phyloP scores from a whole-genome alignment of 2,329 filamentous ascomycete species.

The Epichloe baconii region DNA sequence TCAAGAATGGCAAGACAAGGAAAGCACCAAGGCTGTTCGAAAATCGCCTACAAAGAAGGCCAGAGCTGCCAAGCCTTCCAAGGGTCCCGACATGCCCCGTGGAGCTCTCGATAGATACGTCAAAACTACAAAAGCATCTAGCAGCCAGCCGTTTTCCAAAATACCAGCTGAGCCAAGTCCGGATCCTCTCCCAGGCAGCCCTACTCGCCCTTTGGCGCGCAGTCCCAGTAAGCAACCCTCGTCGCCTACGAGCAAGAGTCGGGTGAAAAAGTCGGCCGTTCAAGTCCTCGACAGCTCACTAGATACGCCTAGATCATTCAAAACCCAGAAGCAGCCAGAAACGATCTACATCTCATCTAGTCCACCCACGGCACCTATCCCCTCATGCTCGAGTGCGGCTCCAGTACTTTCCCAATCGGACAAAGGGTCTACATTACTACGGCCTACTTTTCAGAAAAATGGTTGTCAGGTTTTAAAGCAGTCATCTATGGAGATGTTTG shows the following conservation, averaged over 20 bases:
- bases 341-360: conserved; percentile 34
- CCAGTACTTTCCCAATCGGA: conserved; percentile 6
- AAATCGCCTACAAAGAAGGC: conserved; percentile 13
- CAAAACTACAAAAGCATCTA: conserved; percentile 23
- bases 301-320: conserved; percentile 24
- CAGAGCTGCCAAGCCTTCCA: conserved; percentile 8
- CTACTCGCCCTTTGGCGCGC: background rate
- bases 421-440: conserved; percentile 14
- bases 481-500: conserved; percentile 20
- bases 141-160: background rate
- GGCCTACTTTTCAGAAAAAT: conserved; percentile 11
- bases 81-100: conserved; percentile 10
- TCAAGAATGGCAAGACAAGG: conserved; percentile 15
- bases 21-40: conserved; percentile 10
- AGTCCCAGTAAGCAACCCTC: conserved; percentile 24
- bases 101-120: conserved; percentile 29
- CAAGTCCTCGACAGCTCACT: conserved; percentile 32
- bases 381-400: conserved; percentile 8
- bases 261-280: conserved; percentile 14
- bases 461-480: conserved; percentile 18
- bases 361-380: conserved; percentile 17
- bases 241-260: conserved; percentile 12
- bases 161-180: conserved; percentile 3
- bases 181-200: background rate
- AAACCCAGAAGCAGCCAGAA: conserved; percentile 15